phyloP scores from a whole-genome alignment of 306 rosid species.

The Quillaja saponaria region DNA sequence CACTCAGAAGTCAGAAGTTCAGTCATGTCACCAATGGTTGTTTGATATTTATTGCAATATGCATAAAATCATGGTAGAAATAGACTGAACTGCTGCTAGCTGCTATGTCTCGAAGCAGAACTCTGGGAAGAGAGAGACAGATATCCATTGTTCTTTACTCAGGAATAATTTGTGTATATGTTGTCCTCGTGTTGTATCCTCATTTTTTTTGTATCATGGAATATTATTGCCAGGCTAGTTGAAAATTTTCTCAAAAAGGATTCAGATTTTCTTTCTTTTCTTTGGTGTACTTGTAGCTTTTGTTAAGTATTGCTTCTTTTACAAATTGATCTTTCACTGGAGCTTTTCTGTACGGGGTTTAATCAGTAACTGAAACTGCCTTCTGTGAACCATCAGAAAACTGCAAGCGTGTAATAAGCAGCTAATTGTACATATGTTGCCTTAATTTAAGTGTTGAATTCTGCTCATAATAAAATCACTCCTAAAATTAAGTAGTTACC shows the following conservation, averaged over 20 bases:
- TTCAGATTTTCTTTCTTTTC: neutral
- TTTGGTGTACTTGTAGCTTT: conserved; percentile 9
- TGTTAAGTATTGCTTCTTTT: conserved; percentile 1
- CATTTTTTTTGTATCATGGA: neutral
- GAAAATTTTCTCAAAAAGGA: neutral
- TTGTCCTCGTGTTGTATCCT: conserved; percentile 15
- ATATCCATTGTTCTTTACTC: neutral
- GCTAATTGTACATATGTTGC: too few species aligned
- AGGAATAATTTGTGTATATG: conserved; percentile 36
- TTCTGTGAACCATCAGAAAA: too few species aligned
- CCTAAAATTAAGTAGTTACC: too few species aligned
- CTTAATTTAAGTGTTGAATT: too few species aligned
- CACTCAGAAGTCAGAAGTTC: conserved; percentile 46
- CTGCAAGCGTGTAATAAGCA: too few species aligned
- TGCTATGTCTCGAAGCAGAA: conserved; percentile 19
- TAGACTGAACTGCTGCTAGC: conserved; percentile 39
- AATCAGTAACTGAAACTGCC: too few species aligned
- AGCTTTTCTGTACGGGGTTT: too few species aligned
- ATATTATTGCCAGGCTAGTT: neutral
- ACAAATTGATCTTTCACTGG: neutral
- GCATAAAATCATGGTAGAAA: conserved; percentile 39
- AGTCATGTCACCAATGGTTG: conserved; percentile 43
- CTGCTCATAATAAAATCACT: too few species aligned
- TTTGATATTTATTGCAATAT: conserved; percentile 34
- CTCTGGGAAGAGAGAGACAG: conserved; percentile 10